Evolutionary conservation across 352 stramenopile genomes (phyloP).

Genomic region (Phytophthora litchii): DNA sequence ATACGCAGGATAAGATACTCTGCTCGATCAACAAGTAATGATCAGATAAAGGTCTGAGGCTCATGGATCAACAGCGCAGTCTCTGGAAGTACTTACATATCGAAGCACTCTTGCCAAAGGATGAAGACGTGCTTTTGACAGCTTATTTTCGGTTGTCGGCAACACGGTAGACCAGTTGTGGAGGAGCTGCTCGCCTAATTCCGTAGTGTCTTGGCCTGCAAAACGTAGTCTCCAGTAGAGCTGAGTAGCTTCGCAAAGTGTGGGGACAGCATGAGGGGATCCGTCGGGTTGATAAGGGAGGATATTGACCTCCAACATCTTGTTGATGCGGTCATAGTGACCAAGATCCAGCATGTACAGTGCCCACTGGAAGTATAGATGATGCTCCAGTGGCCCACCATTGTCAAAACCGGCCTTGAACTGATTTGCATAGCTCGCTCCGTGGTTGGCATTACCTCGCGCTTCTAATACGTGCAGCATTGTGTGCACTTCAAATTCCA

Average conservation of each 20-base stretch:
- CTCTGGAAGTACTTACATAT: constrained; percentile 48
- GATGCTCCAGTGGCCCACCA: constrained; percentile 66
- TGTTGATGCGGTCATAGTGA: constrained; percentile 81
- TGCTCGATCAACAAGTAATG: constrained; percentile 23
- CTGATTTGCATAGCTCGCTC: constrained; percentile 83
- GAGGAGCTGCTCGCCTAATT: constrained; percentile 63
- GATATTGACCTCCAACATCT: constrained; percentile 83
- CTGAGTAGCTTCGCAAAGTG: constrained; percentile 78
- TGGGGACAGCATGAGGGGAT: constrained; percentile 50
- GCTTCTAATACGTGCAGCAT: constrained; percentile 79
- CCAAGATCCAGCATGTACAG: constrained; percentile 83
- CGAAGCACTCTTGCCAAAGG: constrained; percentile 56
- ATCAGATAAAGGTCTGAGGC: constrained; percentile 7
- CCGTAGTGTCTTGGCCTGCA: constrained; percentile 58
- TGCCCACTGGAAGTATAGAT: constrained; percentile 86
- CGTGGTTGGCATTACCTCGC: constrained; percentile 84
- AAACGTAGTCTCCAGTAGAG: constrained; percentile 88
- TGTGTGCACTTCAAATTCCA: constrained; percentile 63
- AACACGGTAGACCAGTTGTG: constrained; percentile 52
- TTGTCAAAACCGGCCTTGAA: constrained; percentile 83
- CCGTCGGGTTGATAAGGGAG: constrained; percentile 49
- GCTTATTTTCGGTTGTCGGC: constrained; percentile 17
- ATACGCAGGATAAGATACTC: constrained; percentile 66
- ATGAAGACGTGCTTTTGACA: constrained; percentile 40
- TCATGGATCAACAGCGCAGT: not conserved